Conservation (phyloP, 768 basidiomycete species). For the Termitomyces sp. region DNA sequence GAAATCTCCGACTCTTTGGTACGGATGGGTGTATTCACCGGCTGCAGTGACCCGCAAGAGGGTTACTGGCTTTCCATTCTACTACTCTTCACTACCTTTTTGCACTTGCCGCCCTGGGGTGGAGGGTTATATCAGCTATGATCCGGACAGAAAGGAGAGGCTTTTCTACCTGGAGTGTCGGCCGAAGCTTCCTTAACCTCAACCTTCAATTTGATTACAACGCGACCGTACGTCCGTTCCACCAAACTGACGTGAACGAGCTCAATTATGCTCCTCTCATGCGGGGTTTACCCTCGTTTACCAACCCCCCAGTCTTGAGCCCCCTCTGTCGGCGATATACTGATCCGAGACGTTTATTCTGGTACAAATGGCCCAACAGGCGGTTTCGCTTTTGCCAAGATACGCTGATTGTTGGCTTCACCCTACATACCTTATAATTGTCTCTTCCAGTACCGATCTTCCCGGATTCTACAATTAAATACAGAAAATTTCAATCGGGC, state of each 20-base stretch:
- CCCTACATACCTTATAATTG: not conserved
- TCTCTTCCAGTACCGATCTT: not conserved
- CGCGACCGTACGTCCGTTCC: not conserved
- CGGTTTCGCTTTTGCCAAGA: not conserved
- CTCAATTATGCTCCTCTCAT: slow-evolving; percentile 5
- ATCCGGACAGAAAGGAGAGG: slow-evolving; percentile 11
- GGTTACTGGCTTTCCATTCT: not conserved
- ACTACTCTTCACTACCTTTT: not conserved
- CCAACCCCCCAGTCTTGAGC: not conserved
- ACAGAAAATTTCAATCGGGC: not conserved
- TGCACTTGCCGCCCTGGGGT: not conserved
- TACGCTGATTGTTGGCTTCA: not conserved
- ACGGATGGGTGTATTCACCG: not conserved
- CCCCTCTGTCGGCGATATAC: not conserved
- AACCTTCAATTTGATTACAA: slow-evolving; percentile 11
- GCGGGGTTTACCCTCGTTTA: slow-evolving; percentile 14
- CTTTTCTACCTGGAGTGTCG: not conserved
- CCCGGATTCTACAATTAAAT: not conserved
- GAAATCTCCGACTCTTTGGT: not conserved
- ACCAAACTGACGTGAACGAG: slow-evolving; percentile 4
- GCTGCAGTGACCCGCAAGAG: not conserved
- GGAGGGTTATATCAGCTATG: not conserved
- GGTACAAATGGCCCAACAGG: not conserved
- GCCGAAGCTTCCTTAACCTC: slow-evolving; percentile 10
- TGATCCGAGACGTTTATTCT: not conserved